Evolutionary conservation across 257 asterid genomes (phyloP), one percentile per base, ranked within the genome.

Genomic region (Rauvolfia tetraphylla): DNA sequence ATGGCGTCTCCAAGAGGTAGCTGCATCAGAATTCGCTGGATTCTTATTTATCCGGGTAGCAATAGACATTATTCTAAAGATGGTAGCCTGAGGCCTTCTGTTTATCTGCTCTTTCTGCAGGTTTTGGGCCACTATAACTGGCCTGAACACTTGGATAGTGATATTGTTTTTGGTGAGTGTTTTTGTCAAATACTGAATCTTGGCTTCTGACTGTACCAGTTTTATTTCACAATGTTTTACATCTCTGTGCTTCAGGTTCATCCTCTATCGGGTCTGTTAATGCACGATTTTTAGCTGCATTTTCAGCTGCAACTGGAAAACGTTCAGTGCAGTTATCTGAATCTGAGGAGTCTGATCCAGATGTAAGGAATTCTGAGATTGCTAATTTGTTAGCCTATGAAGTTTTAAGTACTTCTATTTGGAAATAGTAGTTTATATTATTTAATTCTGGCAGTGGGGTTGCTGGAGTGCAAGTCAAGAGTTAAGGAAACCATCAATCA

Each of bases 391-490:
- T 54, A 23, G 10, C n/a, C 25, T 31, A 71, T 72, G 73, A 56
- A 61, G 53, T 39, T 77, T 20, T 79, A 78, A 33, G 54, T 69
- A 34, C 72, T 73, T 56, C 68, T 70, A 80, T 74, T 59, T 74
- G 29, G 11, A 61, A 54, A 39, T 42, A 75, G 71, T 73, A 41
- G 78, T 78, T 61, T 49, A 75, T 14, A 34, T 81, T 75, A 71
- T 78, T 77, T 77, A 72, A 76, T 79, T 85, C 76, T 87, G 73
- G 71, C 86, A 93, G 98, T 93, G 98, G 98, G 97, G 98, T 68
- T 86, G 96, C 85, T 93, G 98, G 98, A 93, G 87, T 85, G 90
- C 93, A 57, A 89, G 96, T 79, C 93, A 90, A 80, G 98, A 93
- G 84, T 78, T 90, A 77, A 87, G 81, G 75, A 91, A 87, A 75